A percentile compares a stretch with the other conserved stretches of the same genome.
phyloP scores from a whole-genome alignment of 2,329 filamentous ascomycete species.

The Cladosporium sp. region DNA sequence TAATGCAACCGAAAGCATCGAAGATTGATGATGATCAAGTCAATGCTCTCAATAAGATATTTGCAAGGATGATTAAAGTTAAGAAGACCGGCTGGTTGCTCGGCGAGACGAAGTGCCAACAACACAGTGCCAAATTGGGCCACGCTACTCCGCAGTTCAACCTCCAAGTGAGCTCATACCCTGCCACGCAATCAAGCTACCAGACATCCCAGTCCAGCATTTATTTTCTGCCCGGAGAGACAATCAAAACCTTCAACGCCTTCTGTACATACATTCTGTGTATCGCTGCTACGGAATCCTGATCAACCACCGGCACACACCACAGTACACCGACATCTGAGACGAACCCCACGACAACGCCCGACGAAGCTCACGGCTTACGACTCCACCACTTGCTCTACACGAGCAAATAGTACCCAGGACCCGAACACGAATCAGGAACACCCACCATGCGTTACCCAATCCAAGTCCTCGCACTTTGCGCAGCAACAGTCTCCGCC shows the following conservation, averaged over 20 bases:
- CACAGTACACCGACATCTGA: neutral
- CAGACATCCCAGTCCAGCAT: neutral
- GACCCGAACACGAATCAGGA: neutral
- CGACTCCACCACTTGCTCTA: neutral
- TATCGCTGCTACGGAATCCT: neutral
- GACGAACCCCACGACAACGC: neutral
- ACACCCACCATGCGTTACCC: constrained; percentile 11
- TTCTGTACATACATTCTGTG: neutral
- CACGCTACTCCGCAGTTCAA: constrained; percentile 12
- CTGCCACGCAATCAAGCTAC: constrained; percentile 2
- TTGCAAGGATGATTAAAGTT: neutral
- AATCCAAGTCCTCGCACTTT: neutral
- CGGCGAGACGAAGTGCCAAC: neutral
- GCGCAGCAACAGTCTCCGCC: constrained; percentile 22
- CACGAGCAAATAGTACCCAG: neutral
- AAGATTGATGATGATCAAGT: neutral
- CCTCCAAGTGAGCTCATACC: constrained; percentile 14
- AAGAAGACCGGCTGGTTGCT: neutral
- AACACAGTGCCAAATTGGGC: constrained; percentile 8
- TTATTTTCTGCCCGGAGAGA: neutral
- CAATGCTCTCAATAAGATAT: neutral
- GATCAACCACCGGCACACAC: neutral
- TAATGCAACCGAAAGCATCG: neutral
- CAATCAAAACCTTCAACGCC: neutral
- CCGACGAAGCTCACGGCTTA: constrained; percentile 10